phyloP scores from a whole-genome alignment of 2,329 filamentous ascomycete species.

The Metarhizium album region DNA sequence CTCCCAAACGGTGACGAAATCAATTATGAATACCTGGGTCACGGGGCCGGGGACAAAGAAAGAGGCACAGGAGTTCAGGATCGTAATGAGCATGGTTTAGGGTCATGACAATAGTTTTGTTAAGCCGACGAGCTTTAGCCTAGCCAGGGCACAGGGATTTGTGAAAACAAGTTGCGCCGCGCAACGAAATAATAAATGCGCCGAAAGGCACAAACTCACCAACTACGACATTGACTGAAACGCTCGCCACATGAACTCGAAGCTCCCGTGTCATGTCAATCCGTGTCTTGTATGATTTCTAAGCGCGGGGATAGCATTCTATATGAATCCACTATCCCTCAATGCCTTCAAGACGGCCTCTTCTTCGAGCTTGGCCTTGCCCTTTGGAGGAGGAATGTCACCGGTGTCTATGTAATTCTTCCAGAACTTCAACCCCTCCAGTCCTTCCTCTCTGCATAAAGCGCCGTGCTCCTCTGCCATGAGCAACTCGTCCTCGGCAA shows the following conservation, averaged over 20 bases:
- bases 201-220: neutral
- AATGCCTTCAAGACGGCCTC: conserved; percentile 34
- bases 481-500: conserved; percentile 88
- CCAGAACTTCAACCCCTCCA: conserved; percentile 91
- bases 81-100: neutral
- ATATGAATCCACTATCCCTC: conserved; percentile 30
- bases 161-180: neutral
- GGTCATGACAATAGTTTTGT: neutral
- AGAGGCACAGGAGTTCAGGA: neutral
- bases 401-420: conserved; percentile 57
- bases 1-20: neutral
- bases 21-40: neutral
- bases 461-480: conserved; percentile 91
- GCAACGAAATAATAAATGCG: too few relatives aligned
- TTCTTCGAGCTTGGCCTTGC: conserved; percentile 20
- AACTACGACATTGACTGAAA: neutral
- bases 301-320: neutral
- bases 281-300: neutral
- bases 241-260: neutral
- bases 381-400: conserved; percentile 21
- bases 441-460: conserved; percentile 80
- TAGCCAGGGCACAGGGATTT: neutral
- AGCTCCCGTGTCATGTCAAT: too few relatives aligned
- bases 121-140: conserved; percentile 7
- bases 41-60: neutral